Conservation (phyloP, 177 flowering plant genomes). For the Vitis hybrid region DNA sequence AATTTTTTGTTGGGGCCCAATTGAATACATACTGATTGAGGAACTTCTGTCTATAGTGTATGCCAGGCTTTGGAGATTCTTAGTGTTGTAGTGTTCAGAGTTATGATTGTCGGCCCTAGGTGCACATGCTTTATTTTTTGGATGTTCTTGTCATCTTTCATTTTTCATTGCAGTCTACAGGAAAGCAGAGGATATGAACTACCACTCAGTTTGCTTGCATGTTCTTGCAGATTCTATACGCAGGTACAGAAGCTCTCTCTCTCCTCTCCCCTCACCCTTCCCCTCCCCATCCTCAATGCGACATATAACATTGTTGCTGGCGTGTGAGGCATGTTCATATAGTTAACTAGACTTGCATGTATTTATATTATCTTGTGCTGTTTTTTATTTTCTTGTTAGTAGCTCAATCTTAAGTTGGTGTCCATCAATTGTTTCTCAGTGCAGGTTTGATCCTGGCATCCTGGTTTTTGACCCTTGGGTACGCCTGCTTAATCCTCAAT, state of each 20-base stretch:
- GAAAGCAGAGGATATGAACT: conserved; percentile 96
- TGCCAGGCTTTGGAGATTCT: too few relatives aligned
- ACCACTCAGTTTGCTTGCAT: conserved; percentile 94
- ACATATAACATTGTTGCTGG: not conserved
- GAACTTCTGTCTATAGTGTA: too few relatives aligned
- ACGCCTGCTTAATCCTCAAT: conserved; percentile 10
- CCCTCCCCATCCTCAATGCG: not conserved
- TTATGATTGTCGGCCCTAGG: not conserved
- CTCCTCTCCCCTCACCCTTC: not conserved
- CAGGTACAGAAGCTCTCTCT: conserved; percentile 47
- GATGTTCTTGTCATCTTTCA: not conserved
- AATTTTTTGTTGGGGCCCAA: too few relatives aligned
- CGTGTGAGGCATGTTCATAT: not conserved
- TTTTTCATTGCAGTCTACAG: conserved; percentile 68
- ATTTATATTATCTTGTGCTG: not conserved
- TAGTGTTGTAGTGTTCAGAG: too few relatives aligned
- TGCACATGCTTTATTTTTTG: not conserved
- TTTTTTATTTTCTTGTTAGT: not conserved
- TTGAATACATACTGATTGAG: too few relatives aligned
- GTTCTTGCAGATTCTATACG: conserved; percentile 98
- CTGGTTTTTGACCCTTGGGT: conserved; percentile 91
- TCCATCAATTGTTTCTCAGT: conserved; percentile 50
- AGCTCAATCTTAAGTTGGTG: conserved; percentile 21
- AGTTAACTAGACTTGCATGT: not conserved
- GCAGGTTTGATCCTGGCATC: conserved; percentile 98